phyloP scores from a whole-genome alignment of 495 filamentous ascomycete species.

The Trichocladium antarcticum region DNA sequence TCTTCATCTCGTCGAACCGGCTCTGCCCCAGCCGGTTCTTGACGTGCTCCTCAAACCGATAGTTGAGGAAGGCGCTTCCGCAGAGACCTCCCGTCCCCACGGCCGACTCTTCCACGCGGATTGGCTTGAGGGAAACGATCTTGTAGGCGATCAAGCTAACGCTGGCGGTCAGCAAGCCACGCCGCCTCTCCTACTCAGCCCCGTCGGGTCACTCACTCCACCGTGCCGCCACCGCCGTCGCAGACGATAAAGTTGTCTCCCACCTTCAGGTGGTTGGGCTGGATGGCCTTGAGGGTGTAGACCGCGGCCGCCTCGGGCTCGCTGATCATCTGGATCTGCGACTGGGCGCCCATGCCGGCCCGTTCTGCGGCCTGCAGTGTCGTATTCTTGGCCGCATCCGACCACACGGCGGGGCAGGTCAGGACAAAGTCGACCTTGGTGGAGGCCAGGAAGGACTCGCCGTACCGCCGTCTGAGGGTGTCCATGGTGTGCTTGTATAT shows the following conservation, averaged over 20 bases:
- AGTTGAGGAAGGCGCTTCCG: constrained; percentile 60
- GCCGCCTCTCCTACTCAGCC: not conserved
- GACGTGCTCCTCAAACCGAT: constrained; percentile 58
- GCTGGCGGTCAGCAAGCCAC: constrained; percentile 8
- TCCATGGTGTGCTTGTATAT: constrained; percentile 65
- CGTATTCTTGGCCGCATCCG: constrained; percentile 58
- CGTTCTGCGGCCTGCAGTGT: constrained; percentile 53
- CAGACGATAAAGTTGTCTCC: constrained; percentile 66
- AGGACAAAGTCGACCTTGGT: constrained; percentile 58
- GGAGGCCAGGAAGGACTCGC: constrained; percentile 48
- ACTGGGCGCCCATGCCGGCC: constrained; percentile 53
- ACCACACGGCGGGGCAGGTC: constrained; percentile 75
- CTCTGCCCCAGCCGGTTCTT: constrained; percentile 44
- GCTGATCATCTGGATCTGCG: constrained; percentile 55
- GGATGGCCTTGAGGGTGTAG: constrained; percentile 56
- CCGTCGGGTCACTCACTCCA: constrained; percentile 41
- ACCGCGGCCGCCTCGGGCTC: constrained; percentile 70
- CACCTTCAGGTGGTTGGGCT: constrained; percentile 50
- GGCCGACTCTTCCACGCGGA: constrained; percentile 53
- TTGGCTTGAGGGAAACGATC: constrained; percentile 46
- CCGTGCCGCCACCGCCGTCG: constrained; percentile 70
- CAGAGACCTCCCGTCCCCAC: constrained; percentile 56
- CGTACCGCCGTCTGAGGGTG: constrained; percentile 54
- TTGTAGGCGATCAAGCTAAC: constrained; percentile 54
- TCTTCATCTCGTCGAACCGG: constrained; percentile 50